Evolutionary conservation across 2,329 filamentous ascomycete genomes (phyloP), one percentile per base, ranked within the genome.

Genomic region (Penicillium vulpinum): DNA sequence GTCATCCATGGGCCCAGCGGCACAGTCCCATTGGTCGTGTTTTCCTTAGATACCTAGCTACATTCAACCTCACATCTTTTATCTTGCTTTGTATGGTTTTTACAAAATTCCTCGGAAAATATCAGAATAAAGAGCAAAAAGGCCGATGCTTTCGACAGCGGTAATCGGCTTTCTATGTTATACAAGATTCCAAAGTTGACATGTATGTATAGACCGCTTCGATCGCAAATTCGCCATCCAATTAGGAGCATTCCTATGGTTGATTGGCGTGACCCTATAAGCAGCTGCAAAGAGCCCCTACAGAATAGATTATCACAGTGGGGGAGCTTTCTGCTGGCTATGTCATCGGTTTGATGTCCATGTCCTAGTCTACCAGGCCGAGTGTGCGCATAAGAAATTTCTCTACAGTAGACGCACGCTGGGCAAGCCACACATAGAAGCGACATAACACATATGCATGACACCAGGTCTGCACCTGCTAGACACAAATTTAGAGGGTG

Each of bases 311-410:
- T 84, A 85, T 80, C 67, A 78, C 79, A 54, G 77, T 81, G 8
- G 83, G 85, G 0, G 82, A 86, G 26, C 71, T 81, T 52, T 68
- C 82, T 38, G 79, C 78, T 15, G 80, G 80, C 13, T 70, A 79
- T 51, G 80, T 77, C 5, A 75, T 82, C 13, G 80, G 80, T 28
- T 66, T 79, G 48, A 69, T 81, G 60, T 78, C 75, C 11, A 77
- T 77, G 67, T 75, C 3, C 86, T 85, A 3, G 80, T 85, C 33
- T 88, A 88, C 67, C 85, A 87, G 56, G 82, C 85, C 10, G 86
- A 88, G 67, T 81, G 83, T 52, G 84, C 85, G 0, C 78, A 84
- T 80, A 75, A 36, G 81, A 84, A 70, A 83, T 62, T 82, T 24
- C 71, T 85, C 2, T 85, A 85, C 67, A 82, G 81, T 0, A 82